Evolutionary conservation across 2,329 filamentous ascomycete species (phyloP).

Genomic region (Bipolaris zeicola): DNA sequence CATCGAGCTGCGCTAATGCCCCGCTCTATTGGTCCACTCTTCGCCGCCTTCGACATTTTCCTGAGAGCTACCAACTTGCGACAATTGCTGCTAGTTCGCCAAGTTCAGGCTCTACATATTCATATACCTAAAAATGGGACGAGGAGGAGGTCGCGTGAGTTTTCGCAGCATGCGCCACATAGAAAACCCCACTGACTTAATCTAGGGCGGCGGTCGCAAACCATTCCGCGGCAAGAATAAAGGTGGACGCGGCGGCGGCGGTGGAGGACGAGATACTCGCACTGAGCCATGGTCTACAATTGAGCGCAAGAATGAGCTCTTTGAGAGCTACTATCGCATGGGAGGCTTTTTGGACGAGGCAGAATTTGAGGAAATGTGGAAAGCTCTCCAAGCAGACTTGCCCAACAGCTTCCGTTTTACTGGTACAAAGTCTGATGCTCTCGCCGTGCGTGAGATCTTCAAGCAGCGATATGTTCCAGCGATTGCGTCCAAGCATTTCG

Average conservation of each 20-base stretch:
- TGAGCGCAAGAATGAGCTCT: conserved; percentile 78
- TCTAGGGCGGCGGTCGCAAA: conserved; percentile 39
- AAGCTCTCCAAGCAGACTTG: conserved; percentile 77
- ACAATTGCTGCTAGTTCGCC: conserved; percentile 22
- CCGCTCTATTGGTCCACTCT: conserved; percentile 14
- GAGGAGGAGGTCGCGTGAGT: conserved; percentile 38
- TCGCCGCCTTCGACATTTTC: conserved; percentile 35
- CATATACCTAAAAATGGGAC: conserved; percentile 32
- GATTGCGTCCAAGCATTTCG: conserved; percentile 81
- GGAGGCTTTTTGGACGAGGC: conserved; percentile 73
- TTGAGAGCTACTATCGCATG: conserved; percentile 83
- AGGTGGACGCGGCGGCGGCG: conserved; percentile 37
- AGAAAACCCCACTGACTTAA: conserved; percentile 16
- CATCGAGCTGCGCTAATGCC: conserved; percentile 10
- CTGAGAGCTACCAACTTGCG: conserved; percentile 29
- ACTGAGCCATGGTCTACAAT: conserved; percentile 59
- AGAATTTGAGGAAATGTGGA: conserved; percentile 84
- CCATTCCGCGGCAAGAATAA: conserved; percentile 38
- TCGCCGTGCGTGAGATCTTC: conserved; percentile 86
- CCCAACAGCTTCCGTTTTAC: conserved; percentile 98
- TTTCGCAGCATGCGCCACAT: background rate
- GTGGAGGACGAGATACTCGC: conserved; percentile 37
- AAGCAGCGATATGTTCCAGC: conserved; percentile 89
- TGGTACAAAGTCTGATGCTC: conserved; percentile 92
- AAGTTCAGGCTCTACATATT: conserved; percentile 6